Conservation (phyloP, 306 rosid genomes). For the Quercus aquifolioides region DNA sequence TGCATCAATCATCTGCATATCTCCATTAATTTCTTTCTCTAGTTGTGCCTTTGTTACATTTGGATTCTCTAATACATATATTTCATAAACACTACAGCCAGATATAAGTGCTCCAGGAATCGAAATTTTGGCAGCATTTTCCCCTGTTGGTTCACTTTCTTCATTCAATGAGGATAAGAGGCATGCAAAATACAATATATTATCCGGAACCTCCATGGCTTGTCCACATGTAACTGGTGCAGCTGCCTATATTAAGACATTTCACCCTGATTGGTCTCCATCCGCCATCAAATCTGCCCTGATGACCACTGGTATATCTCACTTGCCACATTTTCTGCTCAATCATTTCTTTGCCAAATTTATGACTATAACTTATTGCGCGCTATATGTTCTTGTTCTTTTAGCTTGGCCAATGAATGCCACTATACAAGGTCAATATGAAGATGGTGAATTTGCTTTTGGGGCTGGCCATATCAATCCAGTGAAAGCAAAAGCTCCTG, state of each 20-base stretch:
- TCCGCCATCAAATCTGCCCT: slow-evolving; percentile 28
- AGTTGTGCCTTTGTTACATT: not conserved
- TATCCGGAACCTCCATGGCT: slow-evolving; percentile 40
- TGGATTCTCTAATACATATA: no score
- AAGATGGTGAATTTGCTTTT: slow-evolving; percentile 23
- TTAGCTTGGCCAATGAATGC: slow-evolving; percentile 26
- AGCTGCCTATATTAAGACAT: slow-evolving; percentile 25
- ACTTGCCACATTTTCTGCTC: no score
- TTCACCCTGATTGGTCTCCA: slow-evolving; percentile 31
- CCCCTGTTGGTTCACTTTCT: slow-evolving; percentile 10
- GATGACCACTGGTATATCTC: slow-evolving; percentile 19
- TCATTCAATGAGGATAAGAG: not conserved
- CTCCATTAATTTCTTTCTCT: not conserved
- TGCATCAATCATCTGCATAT: not conserved
- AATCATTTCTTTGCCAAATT: no score
- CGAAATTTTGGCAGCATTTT: slow-evolving; percentile 29
- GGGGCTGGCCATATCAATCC: slow-evolving; percentile 34
- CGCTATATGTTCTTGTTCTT: not conserved
- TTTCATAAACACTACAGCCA: slow-evolving; percentile 1
- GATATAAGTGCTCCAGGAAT: slow-evolving; percentile 35
- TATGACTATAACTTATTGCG: not conserved
- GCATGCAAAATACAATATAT: not conserved
- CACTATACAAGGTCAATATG: not conserved
- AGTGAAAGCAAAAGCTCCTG: slow-evolving; percentile 14
- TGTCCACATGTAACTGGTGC: slow-evolving; percentile 34